Evolutionary conservation across 1,284 basidiomycete species (phyloP).

Genomic region (Apiotrichum brassicae): DNA sequence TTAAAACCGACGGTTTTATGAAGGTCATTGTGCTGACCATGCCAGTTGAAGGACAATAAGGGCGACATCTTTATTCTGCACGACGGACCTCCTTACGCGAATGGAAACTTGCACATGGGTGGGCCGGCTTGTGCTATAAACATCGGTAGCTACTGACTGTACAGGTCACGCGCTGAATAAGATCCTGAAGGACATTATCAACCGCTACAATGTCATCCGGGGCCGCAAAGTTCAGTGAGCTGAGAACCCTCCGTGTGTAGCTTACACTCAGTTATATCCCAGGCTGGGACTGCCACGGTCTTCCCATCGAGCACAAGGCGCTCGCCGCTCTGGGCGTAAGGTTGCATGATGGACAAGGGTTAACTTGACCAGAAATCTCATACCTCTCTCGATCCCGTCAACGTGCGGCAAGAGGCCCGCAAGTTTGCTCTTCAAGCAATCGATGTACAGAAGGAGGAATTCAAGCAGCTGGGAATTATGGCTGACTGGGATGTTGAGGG

Average conservation of each 20-base stretch:
- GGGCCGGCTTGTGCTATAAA: too few species aligned
- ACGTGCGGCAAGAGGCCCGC: constrained; percentile 68
- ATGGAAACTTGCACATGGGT: constrained; percentile 94
- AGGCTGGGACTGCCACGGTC: constrained; percentile 98
- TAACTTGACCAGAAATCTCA: constrained; percentile 30
- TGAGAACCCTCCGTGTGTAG: neutral
- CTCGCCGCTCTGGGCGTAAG: constrained; percentile 66
- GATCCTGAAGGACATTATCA: constrained; percentile 93
- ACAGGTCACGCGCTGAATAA: constrained; percentile 95
- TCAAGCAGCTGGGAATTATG: constrained; percentile 80
- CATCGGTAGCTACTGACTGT: constrained; percentile 53
- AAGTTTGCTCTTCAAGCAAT: constrained; percentile 71
- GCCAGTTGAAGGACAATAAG: constrained; percentile 57
- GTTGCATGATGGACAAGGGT: constrained; percentile 88
- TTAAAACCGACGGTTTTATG: too few species aligned
- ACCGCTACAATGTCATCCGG: constrained; percentile 74
- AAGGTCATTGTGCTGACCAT: neutral
- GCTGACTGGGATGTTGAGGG: constrained; percentile 71
- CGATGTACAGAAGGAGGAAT: constrained; percentile 69
- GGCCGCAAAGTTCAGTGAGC: constrained; percentile 76
- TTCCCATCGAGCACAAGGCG: constrained; percentile 93
- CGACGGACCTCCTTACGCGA: constrained; percentile 97
- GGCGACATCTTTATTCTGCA: constrained; percentile 68
- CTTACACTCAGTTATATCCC: constrained; percentile 66
- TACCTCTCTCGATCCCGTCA: constrained; percentile 54